Conservation (phyloP, 495 filamentous ascomycete species). For the Collariella sp. region DNA sequence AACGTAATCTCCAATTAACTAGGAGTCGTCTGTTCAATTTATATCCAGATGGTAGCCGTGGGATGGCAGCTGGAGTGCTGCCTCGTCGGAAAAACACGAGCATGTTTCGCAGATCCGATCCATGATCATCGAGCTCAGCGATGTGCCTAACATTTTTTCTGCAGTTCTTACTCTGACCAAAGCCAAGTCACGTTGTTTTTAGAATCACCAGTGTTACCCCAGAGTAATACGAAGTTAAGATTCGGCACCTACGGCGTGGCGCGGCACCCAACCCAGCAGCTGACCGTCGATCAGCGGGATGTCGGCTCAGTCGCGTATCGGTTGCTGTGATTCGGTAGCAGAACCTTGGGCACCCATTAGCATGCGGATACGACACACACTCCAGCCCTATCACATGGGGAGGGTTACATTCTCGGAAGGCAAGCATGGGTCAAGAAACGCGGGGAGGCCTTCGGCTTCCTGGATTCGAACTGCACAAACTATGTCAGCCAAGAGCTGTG, state of each 20-base stretch:
- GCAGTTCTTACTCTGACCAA: not conserved
- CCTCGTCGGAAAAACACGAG: too few relatives aligned
- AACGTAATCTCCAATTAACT: not conserved
- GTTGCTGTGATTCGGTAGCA: not conserved
- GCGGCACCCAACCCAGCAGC: not conserved
- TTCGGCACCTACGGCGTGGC: not conserved
- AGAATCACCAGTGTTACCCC: not conserved
- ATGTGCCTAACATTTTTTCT: not conserved
- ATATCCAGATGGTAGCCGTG: too few relatives aligned
- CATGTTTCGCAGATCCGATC: too few relatives aligned
- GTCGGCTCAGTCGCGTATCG: not conserved
- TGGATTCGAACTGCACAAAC: not conserved
- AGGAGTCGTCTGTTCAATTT: too few relatives aligned
- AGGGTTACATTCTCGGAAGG: not conserved
- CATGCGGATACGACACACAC: not conserved
- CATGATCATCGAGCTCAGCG: not conserved
- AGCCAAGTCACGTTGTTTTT: not conserved
- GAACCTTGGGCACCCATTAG: not conserved
- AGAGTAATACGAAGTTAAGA: not conserved
- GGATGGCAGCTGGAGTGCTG: too few relatives aligned
- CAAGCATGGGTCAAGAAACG: not conserved
- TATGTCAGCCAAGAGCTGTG: not conserved
- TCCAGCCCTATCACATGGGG: constrained; percentile 1
- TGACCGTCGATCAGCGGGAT: not conserved
- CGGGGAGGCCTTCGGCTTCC: not conserved